A percentile compares a stretch with the other conserved stretches of the same genome.
Evolutionary conservation across 2,329 filamentous ascomycete species (phyloP).

Genomic region (Arthrobotrys entomopaga): DNA sequence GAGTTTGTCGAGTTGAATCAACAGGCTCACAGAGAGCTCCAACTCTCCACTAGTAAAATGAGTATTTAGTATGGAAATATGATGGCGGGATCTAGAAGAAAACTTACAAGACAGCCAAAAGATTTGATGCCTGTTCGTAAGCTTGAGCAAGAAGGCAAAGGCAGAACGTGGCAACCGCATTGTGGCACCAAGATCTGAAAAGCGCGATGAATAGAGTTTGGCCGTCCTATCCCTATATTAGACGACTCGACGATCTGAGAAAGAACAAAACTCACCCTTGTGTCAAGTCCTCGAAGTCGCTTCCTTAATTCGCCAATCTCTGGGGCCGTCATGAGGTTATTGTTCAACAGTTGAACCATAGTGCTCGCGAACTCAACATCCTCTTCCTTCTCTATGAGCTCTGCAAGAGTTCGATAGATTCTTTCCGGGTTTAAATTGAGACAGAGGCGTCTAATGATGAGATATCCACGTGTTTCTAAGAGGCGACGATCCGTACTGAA

Average conservation of each 20-base stretch:
- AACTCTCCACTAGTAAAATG: slow-evolving; percentile 78
- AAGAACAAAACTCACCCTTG: slow-evolving; percentile 69
- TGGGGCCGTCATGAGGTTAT: slow-evolving; percentile 97
- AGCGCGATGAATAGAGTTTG: slow-evolving; percentile 94
- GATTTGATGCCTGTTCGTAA: slow-evolving; percentile 96
- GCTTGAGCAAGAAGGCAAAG: slow-evolving; percentile 94
- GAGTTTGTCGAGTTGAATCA: slow-evolving; percentile 98
- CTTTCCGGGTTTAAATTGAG: slow-evolving; percentile 91
- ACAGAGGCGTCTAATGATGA: slow-evolving; percentile 95
- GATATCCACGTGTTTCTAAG: slow-evolving; percentile 89
- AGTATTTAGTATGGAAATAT: neutral
- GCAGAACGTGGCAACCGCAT: slow-evolving; percentile 96
- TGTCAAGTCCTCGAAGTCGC: slow-evolving; percentile 87
- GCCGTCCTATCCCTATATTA: slow-evolving; percentile 73
- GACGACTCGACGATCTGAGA: slow-evolving; percentile 40
- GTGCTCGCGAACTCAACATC: slow-evolving; percentile 99
- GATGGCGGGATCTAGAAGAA: slow-evolving; percentile 59
- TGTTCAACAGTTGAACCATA: slow-evolving; percentile 99
- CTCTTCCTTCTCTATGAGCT: slow-evolving; percentile 97
- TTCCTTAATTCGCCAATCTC: slow-evolving; percentile 92
- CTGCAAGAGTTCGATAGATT: slow-evolving; percentile 93
- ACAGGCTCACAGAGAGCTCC: slow-evolving; percentile 98
- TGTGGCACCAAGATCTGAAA: slow-evolving; percentile 98
- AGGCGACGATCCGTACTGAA: slow-evolving; percentile 94
- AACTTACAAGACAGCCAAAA: slow-evolving; percentile 89